Base-by-base conservation (phyloP, 2,329 filamentous ascomycete genomes). In the Grosmannia clavigera region DNA sequence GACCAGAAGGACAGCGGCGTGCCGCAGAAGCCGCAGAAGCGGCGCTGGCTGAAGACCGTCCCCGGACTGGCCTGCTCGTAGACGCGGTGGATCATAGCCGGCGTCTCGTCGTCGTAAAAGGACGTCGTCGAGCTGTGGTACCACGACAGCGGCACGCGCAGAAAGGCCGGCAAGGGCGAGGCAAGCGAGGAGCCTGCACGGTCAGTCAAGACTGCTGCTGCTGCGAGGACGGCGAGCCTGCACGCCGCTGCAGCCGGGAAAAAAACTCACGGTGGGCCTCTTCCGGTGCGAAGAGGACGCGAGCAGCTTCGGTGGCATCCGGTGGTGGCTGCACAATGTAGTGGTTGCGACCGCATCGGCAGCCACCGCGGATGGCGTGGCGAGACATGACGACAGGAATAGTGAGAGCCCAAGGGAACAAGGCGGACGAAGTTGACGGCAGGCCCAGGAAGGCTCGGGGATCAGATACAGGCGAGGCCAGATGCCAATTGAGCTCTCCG, bases 1-100 rank as follows among this genome's bases (percentile, higher is more conserved):
- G 84, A 86, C 90, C 90, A 96, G 66, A 86, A 90, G 0, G 86
- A 87, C 59, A 96, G 76, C 14, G 88, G 87, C 0, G 91, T 95
- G 58, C 92, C 92, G 70, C 92, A 96, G 75, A 88, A 95, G 29
- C 92, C 92, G 73, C 92, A 96, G 72, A 96, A 96, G 65, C 90
- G 82, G 57, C 89, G 84, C 69, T 87, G 84, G 1, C 82, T 77
- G 66, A 81, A 74, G 58, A 79, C 77, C 58, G 81, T 80, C 65
- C 77, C 35, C 10, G 35, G 7, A 6, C n/a, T 19, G 19, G 16
- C 48, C 27, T 85, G 80, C 11, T 82, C 82, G 71, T 88, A 91
- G 55, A 80, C 78, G 50, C 85, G 81, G 60, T 82, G 83, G 69
- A 91, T 91, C 58, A 77, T 76, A 59, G 76, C 67, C 70, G 83